Conservation (phyloP, 1,139 yeast species). For the Taiozyma sp. region DNA sequence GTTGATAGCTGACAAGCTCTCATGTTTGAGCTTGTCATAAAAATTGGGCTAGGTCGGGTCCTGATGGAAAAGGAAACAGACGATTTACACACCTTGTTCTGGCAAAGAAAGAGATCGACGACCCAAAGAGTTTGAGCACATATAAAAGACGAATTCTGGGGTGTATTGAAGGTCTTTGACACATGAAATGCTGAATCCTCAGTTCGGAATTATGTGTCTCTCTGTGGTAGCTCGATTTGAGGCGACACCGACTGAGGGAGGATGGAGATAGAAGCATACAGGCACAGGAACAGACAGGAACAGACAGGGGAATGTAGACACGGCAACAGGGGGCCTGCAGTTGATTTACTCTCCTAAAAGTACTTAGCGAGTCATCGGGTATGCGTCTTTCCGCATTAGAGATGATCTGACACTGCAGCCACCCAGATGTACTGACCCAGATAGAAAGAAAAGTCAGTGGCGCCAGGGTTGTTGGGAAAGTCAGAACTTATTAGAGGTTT, state of each 20-base stretch:
- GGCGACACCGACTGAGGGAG: too few species aligned
- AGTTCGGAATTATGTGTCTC: too few species aligned
- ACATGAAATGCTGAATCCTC: too few species aligned
- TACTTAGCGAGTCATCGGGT: background rate
- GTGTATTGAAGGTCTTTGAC: background rate
- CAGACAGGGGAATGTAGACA: background rate
- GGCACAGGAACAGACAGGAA: background rate
- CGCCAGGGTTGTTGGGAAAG: background rate
- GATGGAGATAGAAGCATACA: too few species aligned
- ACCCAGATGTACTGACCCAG: background rate
- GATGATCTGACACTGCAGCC: background rate
- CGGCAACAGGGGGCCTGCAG: background rate
- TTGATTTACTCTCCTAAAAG: background rate
- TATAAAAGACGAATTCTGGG: background rate
- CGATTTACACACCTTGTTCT: background rate
- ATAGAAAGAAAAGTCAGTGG: background rate
- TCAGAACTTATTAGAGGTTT: too few species aligned
- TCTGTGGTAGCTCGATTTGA: too few species aligned
- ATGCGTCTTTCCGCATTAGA: background rate
- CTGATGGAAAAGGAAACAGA: background rate
- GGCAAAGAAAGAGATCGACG: background rate
- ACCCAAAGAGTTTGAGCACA: background rate
- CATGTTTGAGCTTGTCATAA: too few species aligned
- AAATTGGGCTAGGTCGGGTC: background rate
- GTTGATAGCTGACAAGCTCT: too few species aligned